These are phyloP conservation scores for Dendryphion nanum DNA, from an alignment of 2,329 filamentous ascomycete genomes.

Conservation along the genomic window DNA sequence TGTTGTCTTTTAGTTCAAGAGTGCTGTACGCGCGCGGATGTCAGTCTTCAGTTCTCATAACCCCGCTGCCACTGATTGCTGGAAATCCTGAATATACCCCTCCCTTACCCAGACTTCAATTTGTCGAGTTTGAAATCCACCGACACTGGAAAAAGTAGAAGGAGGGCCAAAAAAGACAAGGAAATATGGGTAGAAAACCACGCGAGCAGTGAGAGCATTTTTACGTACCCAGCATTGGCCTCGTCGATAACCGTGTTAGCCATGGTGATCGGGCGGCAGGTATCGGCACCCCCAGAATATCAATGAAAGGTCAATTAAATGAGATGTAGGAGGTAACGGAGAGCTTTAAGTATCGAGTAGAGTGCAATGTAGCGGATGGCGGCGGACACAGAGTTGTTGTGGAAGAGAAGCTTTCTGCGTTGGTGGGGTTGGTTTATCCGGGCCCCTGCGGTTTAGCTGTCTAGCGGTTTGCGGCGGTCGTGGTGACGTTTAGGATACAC, in stretches of 20 bases:
- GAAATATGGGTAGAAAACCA: no score
- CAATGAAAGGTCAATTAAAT: slow-evolving; percentile 19
- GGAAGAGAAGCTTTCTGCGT: slow-evolving; percentile 31
- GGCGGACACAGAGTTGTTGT: slow-evolving; percentile 24
- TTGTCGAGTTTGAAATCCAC: no score
- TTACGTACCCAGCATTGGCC: slow-evolving; percentile 47
- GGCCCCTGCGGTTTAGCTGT: slow-evolving; percentile 13
- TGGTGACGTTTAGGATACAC: slow-evolving; percentile 4
- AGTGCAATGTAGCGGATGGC: slow-evolving; percentile 15
- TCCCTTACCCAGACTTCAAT: no score
- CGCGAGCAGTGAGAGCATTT: no score
- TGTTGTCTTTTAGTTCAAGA: slow-evolving; percentile 98
- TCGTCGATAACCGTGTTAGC: slow-evolving; percentile 50
- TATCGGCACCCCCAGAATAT: slow-evolving; percentile 14
- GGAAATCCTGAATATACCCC: no score
- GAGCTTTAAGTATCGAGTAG: not conserved
- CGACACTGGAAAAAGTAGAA: no score
- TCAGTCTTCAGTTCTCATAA: no score
- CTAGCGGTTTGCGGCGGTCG: slow-evolving; percentile 9
- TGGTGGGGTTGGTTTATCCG: slow-evolving; percentile 35
- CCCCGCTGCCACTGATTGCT: no score
- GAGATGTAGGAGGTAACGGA: not conserved
- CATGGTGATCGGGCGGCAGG: slow-evolving; percentile 37
- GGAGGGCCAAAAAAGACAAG: not conserved
- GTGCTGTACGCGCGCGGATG: no score